Evolutionary conservation across 2,329 filamentous ascomycete species (phyloP).

Genomic region (Harringtonia aguacate): DNA sequence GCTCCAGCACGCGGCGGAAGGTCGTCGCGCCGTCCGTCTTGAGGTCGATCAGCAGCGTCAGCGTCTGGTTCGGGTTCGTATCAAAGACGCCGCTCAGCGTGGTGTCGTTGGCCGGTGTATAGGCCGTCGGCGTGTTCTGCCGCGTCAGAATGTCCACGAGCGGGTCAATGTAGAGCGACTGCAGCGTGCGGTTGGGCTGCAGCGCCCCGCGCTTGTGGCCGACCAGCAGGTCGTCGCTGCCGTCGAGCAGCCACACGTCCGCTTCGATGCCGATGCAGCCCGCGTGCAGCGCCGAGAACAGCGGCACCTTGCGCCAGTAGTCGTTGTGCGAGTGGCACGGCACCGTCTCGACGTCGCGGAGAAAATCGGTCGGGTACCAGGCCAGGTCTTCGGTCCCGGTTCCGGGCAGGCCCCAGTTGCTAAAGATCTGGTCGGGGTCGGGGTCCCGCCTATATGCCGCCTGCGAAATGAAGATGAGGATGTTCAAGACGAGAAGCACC

Average conservation of each 20-base stretch:
- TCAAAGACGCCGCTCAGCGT: conserved; percentile 46
- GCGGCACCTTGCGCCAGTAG: conserved; percentile 54
- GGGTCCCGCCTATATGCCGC: conserved; percentile 6
- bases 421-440: conserved; percentile 18
- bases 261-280: conserved; percentile 56
- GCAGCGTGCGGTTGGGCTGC: conserved; percentile 44
- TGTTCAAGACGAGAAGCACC: conserved; percentile 9
- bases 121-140: conserved; percentile 26
- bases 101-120: conserved; percentile 24
- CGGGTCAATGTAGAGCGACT: conserved; percentile 54
- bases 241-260: conserved; percentile 44
- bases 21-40: conserved; percentile 46
- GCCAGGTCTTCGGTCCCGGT: conserved; percentile 26
- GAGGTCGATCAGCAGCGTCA: conserved; percentile 58
- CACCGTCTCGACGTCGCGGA: conserved; percentile 25
- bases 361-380: conserved; percentile 40
- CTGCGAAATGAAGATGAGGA: conserved; percentile 9
- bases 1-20: conserved; percentile 39
- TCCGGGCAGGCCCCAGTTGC: conserved; percentile 25
- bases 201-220: conserved; percentile 50
- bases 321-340: conserved; percentile 55
- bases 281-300: conserved; percentile 48
- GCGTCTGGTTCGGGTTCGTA: conserved; percentile 36
- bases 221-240: conserved; percentile 23
- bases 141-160: conserved; percentile 45